phyloP scores from a whole-genome alignment of 225 moss, liverwort and hornwort genomes.

The Sphagnum contortum region DNA sequence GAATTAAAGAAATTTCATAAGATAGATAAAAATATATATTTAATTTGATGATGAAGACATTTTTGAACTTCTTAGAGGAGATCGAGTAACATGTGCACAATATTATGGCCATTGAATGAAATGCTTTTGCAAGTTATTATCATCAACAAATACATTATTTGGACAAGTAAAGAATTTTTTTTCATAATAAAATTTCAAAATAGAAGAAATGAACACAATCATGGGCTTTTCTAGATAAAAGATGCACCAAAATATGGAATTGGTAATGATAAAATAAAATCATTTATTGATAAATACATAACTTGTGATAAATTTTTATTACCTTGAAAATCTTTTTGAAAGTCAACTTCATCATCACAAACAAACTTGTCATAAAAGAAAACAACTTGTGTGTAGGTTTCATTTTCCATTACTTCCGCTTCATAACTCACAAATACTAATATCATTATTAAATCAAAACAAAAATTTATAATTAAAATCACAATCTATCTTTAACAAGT shows the following conservation, averaged over 20 bases:
- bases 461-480: neutral
- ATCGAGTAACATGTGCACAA: neutral
- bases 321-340: neutral
- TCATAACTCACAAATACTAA: neutral
- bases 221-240: neutral
- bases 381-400: neutral
- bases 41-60: too few species aligned
- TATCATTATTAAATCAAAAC: neutral
- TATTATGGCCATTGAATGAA: neutral
- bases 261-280: neutral
- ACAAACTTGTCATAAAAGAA: neutral
- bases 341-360: slow-evolving; percentile 4
- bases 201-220: neutral
- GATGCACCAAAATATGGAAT: neutral
- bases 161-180: neutral
- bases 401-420: neutral
- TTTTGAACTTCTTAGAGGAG: too few species aligned
- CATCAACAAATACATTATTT: neutral
- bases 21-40: too few species aligned
- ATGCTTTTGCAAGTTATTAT: neutral
- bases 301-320: neutral
- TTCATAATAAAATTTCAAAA: neutral
- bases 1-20: too few species aligned
- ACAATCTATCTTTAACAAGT: neutral
- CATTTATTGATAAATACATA: neutral